Percentiles rank a stretch among this genome's conserved stretches.
Evolutionary conservation across 75 land plant species (phyloP).

Genomic region (Selaginella moellendorffii): DNA sequence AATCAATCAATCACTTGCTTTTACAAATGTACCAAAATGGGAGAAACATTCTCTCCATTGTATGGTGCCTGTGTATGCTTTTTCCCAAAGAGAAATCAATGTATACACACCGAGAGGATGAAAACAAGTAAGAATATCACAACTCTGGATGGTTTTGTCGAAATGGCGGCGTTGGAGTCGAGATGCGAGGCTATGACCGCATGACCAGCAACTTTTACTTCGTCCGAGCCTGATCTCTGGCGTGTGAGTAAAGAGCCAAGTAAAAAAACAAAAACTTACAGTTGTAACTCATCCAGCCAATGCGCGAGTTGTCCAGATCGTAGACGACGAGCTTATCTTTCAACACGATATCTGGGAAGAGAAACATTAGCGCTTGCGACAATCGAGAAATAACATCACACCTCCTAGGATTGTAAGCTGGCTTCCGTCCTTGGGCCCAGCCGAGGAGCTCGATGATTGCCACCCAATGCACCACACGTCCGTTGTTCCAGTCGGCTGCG

Average conservation of each 20-base stretch:
- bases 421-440: conserved; percentile 3
- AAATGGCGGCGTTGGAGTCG: not conserved
- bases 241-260: not conserved
- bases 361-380: not conserved
- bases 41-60: too few species aligned
- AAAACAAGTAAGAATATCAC: too few species aligned
- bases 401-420: conserved; percentile 24
- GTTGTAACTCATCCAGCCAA: conserved; percentile 79
- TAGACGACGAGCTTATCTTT: conserved; percentile 84
- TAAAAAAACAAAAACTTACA: conserved; percentile 36
- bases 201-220: not conserved
- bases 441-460: conserved; percentile 10
- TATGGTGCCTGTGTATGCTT: too few species aligned
- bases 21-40: too few species aligned
- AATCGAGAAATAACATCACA: not conserved
- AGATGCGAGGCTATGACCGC: not conserved
- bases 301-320: conserved; percentile 49
- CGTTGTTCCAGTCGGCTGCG: not conserved
- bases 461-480: conserved; percentile 16
- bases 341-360: conserved; percentile 61
- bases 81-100: too few species aligned
- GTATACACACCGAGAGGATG: too few species aligned
- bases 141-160: too few species aligned
- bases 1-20: too few species aligned
- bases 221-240: not conserved